Evolutionary conservation across 305 asterid genomes (phyloP), one percentile per base, ranked within the genome.

Genomic region (Fraxinus dipetala): DNA sequence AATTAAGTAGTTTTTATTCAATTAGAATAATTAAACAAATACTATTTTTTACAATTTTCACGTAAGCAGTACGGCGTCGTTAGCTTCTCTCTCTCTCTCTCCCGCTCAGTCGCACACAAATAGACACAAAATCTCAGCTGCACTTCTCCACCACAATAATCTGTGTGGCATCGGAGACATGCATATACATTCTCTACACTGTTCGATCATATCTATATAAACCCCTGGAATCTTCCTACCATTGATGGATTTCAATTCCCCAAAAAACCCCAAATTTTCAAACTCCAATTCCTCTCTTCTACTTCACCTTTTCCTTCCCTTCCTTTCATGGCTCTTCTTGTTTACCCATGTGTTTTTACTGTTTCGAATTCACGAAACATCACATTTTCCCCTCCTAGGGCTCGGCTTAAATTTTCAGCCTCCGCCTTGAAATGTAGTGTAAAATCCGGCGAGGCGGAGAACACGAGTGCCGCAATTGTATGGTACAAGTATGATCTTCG

Each of bases 401-500:
- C 80, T 80, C 82, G 82, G 30, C 5, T 83, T 32, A 78, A 82
- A 43, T 76, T 76, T 77, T 82, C 83, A 43, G 83, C 89, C 72
- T 76, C 86, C 79, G 83, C 88, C 51, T 69, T 82, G 76, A 84
- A 77, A 78, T 69, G 81, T 86, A 85, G 85, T 30, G 86, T 72
- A 77, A 85, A 84, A 83, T 85, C 91, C 72, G 80, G 85, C 48
- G 83, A 85, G 73, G 86, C 81, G 59, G 86, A 80, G 85, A 83
- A 61, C 40, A 48, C n/a, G 18, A 88, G 87, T 6, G 79, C 95
- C 6, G 98, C 97, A 35, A 89, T 94, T 79, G 82, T 94, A 13
- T 94, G 97, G 97, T 92, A 90, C 93, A 94, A 94, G 88, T 93
- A 94, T 80, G 98, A 93, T 85, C 98, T 94, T 85, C 97, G 97